Evolutionary conservation across 768 basidiomycete genomes (phyloP).

Genomic region (Phlebiopsis flavidoalba): DNA sequence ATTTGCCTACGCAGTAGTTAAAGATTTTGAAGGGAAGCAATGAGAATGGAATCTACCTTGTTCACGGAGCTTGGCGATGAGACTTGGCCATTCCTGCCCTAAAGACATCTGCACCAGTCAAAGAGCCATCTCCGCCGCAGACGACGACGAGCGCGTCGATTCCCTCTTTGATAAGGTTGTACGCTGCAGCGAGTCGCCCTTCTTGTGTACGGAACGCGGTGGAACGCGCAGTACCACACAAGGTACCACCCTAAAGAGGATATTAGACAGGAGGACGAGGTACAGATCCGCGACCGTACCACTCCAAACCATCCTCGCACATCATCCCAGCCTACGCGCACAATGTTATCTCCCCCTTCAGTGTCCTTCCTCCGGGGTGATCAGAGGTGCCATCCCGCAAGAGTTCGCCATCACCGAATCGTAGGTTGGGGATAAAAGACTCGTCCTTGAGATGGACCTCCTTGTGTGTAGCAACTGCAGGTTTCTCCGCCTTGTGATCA

Average conservation of each 20-base stretch:
- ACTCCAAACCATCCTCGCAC: slow-evolving; percentile 93
- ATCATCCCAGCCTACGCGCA: slow-evolving; percentile 97
- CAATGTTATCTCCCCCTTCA: slow-evolving; percentile 92
- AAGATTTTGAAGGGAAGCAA: background rate
- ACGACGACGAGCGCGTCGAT: slow-evolving; percentile 95
- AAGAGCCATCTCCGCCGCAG: slow-evolving; percentile 94
- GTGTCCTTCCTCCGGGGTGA: slow-evolving; percentile 54
- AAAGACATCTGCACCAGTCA: slow-evolving; percentile 95
- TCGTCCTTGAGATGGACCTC: slow-evolving; percentile 23
- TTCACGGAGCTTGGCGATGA: slow-evolving; percentile 61
- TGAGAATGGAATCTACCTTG: slow-evolving; percentile 39
- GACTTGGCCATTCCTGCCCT: slow-evolving; percentile 91
- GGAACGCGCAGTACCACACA: slow-evolving; percentile 92
- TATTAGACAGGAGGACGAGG: background rate
- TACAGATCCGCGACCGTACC: slow-evolving; percentile 37
- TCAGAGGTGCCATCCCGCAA: slow-evolving; percentile 82
- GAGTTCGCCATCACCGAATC: slow-evolving; percentile 77
- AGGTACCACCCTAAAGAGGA: slow-evolving; percentile 72
- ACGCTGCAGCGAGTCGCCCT: slow-evolving; percentile 83
- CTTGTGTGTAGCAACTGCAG: slow-evolving; percentile 16
- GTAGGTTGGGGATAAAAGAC: slow-evolving; percentile 62
- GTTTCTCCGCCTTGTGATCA: slow-evolving; percentile 20
- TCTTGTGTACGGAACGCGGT: slow-evolving; percentile 79
- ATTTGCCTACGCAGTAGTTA: slow-evolving; percentile 48
- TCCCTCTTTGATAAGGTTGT: slow-evolving; percentile 92